phyloP scores from a whole-genome alignment of 2,329 filamentous ascomycete genomes.

The Scopulariopsis brevicaulis region DNA sequence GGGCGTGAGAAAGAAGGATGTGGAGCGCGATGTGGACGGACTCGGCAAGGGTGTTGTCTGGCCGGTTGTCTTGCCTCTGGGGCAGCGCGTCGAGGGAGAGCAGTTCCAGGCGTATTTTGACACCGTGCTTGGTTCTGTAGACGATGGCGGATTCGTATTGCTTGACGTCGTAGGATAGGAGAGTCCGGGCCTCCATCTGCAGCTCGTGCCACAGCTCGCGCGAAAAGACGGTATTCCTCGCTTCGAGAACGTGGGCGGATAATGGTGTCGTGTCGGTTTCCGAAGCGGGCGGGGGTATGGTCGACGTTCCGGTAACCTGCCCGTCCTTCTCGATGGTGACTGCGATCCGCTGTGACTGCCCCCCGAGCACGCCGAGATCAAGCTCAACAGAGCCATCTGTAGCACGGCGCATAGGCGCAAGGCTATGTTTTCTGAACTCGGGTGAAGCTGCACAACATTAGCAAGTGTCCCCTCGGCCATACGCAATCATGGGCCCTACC shows the following conservation, averaged over 20 bases:
- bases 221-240: conserved; percentile 68
- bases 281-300: conserved; percentile 31
- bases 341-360: conserved; percentile 48
- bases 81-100: conserved; percentile 41
- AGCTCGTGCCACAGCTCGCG: conserved; percentile 89
- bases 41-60: conserved; percentile 46
- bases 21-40: conserved; percentile 56
- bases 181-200: conserved; percentile 63
- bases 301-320: conserved; percentile 43
- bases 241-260: conserved; percentile 59
- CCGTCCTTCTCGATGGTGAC: conserved; percentile 53
- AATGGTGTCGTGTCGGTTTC: conserved; percentile 47
- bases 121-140: conserved; percentile 38
- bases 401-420: conserved; percentile 66
- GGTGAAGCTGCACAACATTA: conserved; percentile 31
- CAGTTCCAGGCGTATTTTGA: conserved; percentile 55
- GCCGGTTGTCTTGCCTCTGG: conserved; percentile 16
- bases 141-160: conserved; percentile 46
- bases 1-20: conserved; percentile 67
- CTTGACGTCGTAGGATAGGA: conserved; percentile 60
- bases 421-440: conserved; percentile 56
- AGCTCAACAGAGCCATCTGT: conserved; percentile 66
- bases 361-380: conserved; percentile 46
- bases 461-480: conserved; percentile 5
- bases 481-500: conserved; percentile 22